Base-by-base conservation (phyloP, 78 protist genomes). In the Creolimax fragrantissima region DNA sequence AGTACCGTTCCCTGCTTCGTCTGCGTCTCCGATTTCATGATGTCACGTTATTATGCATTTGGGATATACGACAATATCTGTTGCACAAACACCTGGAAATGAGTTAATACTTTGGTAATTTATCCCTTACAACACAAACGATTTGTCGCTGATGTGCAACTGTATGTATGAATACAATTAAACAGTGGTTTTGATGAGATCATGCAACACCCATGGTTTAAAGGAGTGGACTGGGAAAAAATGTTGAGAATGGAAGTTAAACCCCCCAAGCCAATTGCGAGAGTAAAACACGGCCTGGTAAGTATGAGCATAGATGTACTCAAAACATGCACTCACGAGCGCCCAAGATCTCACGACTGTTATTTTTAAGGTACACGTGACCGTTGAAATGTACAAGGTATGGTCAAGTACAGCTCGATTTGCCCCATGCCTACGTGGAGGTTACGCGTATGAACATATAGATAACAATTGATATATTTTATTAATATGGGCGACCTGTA, bases 151-250 rank as follows among this genome's bases (percentile, higher is more conserved):
- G n/a, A n/a, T n/a, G n/a, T n/a, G n/a, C n/a, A n/a, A n/a, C n/a
- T n/a, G n/a, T n/a, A n/a, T n/a, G n/a, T n/a, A n/a, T n/a, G n/a
- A n/a, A n/a, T n/a, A n/a, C n/a, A n/a, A 42, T 3, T 89, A 5
- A 88, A 93, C 47, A 81, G 86, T 4, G 98, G 95, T 47, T 11
- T 90, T 7, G 85, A 39, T 5, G 85, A 41, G 4, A 67, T 90
- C 42, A 45, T 17, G 4, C 88, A 6, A 4, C 92, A 90, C 42
- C 24, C 3, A 35, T 90, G 85, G n/a, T 90, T 90, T 11, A 5
- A 3, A 6, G 89, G 85, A 17, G 84, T 90, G 4, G 92, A 90
- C 44, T 90, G 92, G 92, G 89, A 81, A 37, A 81, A 47, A 3
- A 5, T 90, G 44, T 35, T 81, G 85, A 5, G 42, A 81, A 45